phyloP scores from a whole-genome alignment of 148 eudicot species.

The Rhododendron kiyosumense region DNA sequence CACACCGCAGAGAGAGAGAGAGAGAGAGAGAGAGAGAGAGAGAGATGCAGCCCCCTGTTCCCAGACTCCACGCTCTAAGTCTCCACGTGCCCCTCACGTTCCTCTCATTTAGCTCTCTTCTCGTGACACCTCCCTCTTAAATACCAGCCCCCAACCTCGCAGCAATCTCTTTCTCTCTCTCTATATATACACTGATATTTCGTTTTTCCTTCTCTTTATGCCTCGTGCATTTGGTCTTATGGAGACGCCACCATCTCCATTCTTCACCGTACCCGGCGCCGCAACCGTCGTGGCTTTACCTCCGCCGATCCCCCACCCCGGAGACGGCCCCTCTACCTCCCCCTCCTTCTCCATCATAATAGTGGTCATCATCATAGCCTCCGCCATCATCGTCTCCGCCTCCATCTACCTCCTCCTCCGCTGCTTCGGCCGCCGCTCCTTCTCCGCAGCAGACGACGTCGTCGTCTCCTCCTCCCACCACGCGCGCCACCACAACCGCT shows the following conservation, averaged over 20 bases:
- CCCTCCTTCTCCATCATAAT: slow-evolving; percentile 19
- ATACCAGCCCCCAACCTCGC: not conserved
- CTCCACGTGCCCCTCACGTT: not conserved
- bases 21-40: not conserved
- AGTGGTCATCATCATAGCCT: slow-evolving; percentile 28
- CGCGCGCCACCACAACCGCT: not conserved
- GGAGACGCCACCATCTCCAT: slow-evolving; percentile 22
- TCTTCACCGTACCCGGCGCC: slow-evolving; percentile 3
- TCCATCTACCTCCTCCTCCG: slow-evolving; percentile 38
- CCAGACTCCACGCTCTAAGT: not conserved
- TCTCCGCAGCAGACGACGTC: slow-evolving; percentile 5
- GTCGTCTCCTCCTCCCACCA: not conserved
- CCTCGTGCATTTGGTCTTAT: not conserved
- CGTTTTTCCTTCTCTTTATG: not conserved
- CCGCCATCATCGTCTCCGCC: slow-evolving; percentile 37
- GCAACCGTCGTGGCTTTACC: not conserved
- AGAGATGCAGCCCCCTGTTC: not conserved
- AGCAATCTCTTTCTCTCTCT: not conserved
- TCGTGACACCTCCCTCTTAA: not conserved
- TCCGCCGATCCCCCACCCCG: not conserved
- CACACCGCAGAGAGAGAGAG: too few species aligned
- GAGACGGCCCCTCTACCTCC: slow-evolving; percentile 10
- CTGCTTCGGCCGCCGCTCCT: slow-evolving; percentile 22
- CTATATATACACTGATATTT: not conserved
- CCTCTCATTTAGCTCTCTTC: not conserved